Percentiles rank a stretch among this genome's conserved stretches.
Evolutionary conservation across 2,329 filamentous ascomycete genomes (phyloP).

Genomic region (Exophiala sp.): DNA sequence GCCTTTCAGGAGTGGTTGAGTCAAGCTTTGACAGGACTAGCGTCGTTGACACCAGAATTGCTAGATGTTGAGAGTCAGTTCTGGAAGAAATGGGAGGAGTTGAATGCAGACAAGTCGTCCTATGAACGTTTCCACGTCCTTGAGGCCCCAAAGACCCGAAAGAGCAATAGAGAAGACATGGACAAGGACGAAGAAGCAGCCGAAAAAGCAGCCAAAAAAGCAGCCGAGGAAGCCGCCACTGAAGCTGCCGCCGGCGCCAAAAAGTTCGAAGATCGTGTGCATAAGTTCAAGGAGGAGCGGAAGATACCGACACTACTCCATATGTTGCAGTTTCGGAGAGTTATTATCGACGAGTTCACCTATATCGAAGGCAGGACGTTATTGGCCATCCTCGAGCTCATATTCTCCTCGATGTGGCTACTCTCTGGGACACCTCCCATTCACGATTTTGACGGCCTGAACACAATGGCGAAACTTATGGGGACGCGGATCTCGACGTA

Average conservation of each 20-base stretch:
- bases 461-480: slow-evolving; percentile 56
- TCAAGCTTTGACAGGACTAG: slow-evolving; percentile 41
- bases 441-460: slow-evolving; percentile 57
- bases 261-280: slow-evolving; percentile 2
- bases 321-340: slow-evolving; percentile 57
- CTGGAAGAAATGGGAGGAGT: slow-evolving; percentile 17
- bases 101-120: background rate
- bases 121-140: slow-evolving; percentile 15
- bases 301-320: slow-evolving; percentile 48
- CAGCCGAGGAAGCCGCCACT: background rate
- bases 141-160: slow-evolving; percentile 2
- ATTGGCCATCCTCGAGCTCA: slow-evolving; percentile 44
- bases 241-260: background rate
- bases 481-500: slow-evolving; percentile 48
- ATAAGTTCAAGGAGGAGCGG: slow-evolving; percentile 29
- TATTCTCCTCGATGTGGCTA: slow-evolving; percentile 56
- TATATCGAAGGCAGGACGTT: slow-evolving; percentile 48
- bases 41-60: background rate
- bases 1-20: slow-evolving; percentile 55
- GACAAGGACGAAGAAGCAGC: background rate
- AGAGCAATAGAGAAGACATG: slow-evolving; percentile 1
- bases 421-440: slow-evolving; percentile 62
- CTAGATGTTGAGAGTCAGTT: background rate
- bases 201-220: background rate
- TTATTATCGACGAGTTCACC: slow-evolving; percentile 64